These are phyloP conservation scores for Pleurotus tuber-regium DNA, from an alignment of 768 basidiomycete genomes.

Conservation along the genomic window DNA sequence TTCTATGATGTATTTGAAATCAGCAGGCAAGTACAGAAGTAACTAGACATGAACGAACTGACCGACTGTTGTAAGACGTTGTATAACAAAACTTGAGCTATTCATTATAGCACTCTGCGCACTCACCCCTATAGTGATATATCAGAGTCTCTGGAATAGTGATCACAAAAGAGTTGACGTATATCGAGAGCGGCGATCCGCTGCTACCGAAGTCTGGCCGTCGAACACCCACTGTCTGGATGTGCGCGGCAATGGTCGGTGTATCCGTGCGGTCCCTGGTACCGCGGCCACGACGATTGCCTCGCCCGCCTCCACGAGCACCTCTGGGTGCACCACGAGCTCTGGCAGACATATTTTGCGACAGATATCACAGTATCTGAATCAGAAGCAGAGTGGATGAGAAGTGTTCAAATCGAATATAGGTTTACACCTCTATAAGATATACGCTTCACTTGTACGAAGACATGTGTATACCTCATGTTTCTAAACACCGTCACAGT, in stretches of 20 bases:
- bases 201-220: constrained; percentile 60
- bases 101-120: constrained; percentile 9
- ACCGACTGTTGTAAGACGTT: constrained; percentile 41
- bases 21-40: not conserved
- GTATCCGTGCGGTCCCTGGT: constrained; percentile 21
- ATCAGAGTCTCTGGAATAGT: constrained; percentile 62
- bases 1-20: constrained; percentile 31
- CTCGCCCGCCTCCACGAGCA: constrained; percentile 30
- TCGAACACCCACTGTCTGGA: constrained; percentile 65
- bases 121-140: constrained; percentile 77
- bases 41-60: constrained; percentile 23
- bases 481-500: no score
- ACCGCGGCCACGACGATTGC: constrained; percentile 2
- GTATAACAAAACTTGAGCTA: not conserved
- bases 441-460: no score
- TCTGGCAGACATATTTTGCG: not conserved
- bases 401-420: no score
- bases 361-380: no score
- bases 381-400: no score
- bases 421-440: no score
- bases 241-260: constrained; percentile 31
- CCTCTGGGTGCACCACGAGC: no score
- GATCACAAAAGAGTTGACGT: constrained; percentile 63
- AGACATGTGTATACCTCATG: no score
- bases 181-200: constrained; percentile 40